phyloP scores from a whole-genome alignment of 139 green algal species.

The Zygnema cylindricum region DNA sequence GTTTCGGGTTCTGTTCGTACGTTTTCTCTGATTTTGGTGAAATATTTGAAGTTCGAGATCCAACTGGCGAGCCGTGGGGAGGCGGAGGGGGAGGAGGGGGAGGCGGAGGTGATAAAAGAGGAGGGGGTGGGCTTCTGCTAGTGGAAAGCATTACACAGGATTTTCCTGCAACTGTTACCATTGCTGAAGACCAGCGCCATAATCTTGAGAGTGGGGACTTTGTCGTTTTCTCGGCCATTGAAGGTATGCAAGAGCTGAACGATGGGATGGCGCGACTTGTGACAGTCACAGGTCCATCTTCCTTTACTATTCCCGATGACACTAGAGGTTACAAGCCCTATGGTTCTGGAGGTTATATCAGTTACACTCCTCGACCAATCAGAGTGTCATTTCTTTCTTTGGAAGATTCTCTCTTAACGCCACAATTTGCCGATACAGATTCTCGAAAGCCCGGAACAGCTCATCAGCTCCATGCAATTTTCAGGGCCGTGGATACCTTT shows the following conservation, averaged over 20 bases:
- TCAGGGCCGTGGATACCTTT: conserved; percentile 25
- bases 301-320: conserved; percentile 52
- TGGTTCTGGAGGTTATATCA: conserved; percentile 38
- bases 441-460: neutral
- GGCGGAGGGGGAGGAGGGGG: neutral
- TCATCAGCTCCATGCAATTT: conserved; percentile 7
- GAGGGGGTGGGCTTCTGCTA: neutral
- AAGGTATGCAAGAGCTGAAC: conserved; percentile 49
- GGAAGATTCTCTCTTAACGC: neutral
- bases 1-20: conserved; percentile 12
- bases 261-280: conserved; percentile 29
- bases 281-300: conserved; percentile 45
- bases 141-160: conserved; percentile 52
- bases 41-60: conserved; percentile 34
- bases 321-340: conserved; percentile 23
- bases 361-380: neutral
- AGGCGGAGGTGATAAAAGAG: neutral
- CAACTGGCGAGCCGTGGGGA: conserved; percentile 30
- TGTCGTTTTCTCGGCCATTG: conserved; percentile 38
- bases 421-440: conserved; percentile 19
- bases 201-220: conserved; percentile 31
- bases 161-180: conserved; percentile 49
- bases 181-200: conserved; percentile 53
- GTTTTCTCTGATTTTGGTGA: conserved; percentile 42
- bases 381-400: neutral